phyloP scores from a whole-genome alignment of 176 grass and related monocot genomes.

The Cenchrus fungigraminus region DNA sequence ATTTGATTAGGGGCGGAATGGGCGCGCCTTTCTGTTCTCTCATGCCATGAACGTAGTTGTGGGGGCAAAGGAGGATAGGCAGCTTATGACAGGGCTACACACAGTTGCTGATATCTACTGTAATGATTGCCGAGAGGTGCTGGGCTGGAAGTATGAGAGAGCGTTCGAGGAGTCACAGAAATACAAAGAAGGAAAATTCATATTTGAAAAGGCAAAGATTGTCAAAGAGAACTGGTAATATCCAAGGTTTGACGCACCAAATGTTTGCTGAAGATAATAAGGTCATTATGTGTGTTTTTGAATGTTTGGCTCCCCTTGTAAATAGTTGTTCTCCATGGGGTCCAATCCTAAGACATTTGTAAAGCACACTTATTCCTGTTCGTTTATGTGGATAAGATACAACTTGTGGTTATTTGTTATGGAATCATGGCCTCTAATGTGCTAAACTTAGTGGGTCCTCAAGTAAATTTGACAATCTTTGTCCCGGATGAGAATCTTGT shows the following conservation, averaged over 20 bases:
- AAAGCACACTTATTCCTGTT: constrained; percentile 42
- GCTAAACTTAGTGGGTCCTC: not conserved
- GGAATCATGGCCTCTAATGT: constrained; percentile 9
- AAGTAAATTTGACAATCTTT: not conserved
- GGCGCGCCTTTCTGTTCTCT: constrained; percentile 77
- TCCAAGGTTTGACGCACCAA: not conserved
- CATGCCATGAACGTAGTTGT: constrained; percentile 78
- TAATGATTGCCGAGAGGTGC: constrained; percentile 62
- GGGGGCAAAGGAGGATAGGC: constrained; percentile 68
- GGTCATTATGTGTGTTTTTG: constrained; percentile 22
- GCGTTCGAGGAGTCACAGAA: constrained; percentile 74
- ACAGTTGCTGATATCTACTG: constrained; percentile 78
- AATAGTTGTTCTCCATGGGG: constrained; percentile 36
- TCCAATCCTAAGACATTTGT: constrained; percentile 33
- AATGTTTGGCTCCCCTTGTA: constrained; percentile 42
- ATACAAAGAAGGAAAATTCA: constrained; percentile 90
- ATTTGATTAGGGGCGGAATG: constrained; percentile 61
- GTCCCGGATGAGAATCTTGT: not conserved
- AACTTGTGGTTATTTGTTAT: constrained; percentile 33
- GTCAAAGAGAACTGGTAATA: constrained; percentile 78
- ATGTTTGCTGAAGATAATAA: constrained; percentile 9
- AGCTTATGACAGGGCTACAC: constrained; percentile 71
- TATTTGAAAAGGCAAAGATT: constrained; percentile 87
- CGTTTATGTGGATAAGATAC: constrained; percentile 53
- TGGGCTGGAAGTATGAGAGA: constrained; percentile 81